These are phyloP conservation scores for Populus trichocarpa DNA, from an alignment of 441 rosid genomes.

Conservation along the genomic window DNA sequence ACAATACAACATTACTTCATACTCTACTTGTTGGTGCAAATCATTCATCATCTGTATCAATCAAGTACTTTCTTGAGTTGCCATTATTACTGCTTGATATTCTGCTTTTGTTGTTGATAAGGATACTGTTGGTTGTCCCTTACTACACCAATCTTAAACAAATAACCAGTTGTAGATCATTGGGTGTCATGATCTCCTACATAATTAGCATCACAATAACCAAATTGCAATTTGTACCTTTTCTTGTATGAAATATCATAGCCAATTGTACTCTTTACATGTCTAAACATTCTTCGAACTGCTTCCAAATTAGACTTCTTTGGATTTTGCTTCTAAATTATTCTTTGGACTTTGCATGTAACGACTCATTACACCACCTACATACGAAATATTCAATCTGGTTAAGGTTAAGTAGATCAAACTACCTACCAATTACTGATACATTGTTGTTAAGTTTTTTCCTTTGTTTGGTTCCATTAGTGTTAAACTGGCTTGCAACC, in stretches of 20 bases:
- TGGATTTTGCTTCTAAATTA: background rate
- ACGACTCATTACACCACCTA: background rate
- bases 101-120: background rate
- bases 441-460: background rate
- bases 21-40: background rate
- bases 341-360: background rate
- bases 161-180: too few species aligned
- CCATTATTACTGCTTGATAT: background rate
- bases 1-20: background rate
- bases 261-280: background rate
- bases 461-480: background rate
- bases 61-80: too few species aligned
- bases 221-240: background rate
- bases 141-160: background rate
- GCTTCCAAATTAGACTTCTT: background rate
- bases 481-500: background rate
- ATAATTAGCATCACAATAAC: background rate
- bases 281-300: background rate
- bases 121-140: background rate
- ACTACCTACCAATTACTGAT: background rate
- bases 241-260: background rate
- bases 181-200: background rate
- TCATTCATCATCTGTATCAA: background rate
- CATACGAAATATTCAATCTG: too few species aligned
- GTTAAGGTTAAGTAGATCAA: background rate